phyloP scores from a whole-genome alignment of 73 alveolate species.

The Paraurostyla sp. region DNA sequence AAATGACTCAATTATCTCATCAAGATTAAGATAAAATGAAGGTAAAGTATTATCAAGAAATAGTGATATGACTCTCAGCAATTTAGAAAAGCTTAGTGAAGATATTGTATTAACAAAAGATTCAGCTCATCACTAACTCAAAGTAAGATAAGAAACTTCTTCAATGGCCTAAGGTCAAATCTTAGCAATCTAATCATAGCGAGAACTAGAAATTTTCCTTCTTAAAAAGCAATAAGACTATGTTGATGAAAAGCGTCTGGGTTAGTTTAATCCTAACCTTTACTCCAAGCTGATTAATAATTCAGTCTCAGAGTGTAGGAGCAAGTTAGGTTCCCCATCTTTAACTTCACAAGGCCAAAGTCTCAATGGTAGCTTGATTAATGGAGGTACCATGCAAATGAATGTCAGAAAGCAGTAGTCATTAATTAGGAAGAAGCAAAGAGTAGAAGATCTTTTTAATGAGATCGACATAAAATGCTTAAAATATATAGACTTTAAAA shows the following conservation, averaged over 20 bases:
- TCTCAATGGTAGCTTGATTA: constrained; percentile 1
- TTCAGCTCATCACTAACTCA: background rate
- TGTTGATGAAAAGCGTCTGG: constrained; percentile 36
- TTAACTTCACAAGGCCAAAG: constrained; percentile 3
- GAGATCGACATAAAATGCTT: background rate
- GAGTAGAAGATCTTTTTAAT: background rate
- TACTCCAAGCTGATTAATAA: background rate
- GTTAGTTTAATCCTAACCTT: constrained; percentile 19
- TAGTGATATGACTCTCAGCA: no score
- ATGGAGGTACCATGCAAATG: background rate
- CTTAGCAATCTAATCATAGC: background rate
- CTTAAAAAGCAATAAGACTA: constrained; percentile 14
- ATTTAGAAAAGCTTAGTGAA: no score
- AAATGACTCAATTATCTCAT: no score
- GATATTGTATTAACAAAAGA: background rate
- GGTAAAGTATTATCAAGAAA: no score
- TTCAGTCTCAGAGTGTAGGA: background rate
- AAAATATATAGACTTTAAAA: background rate
- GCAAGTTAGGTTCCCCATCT: constrained; percentile 25
- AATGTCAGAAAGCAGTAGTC: background rate
- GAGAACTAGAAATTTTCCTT: constrained; percentile 7
- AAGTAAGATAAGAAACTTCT: background rate
- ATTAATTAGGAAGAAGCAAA: background rate
- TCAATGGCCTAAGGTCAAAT: background rate
- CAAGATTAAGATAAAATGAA: no score